A percentile compares a stretch with the other conserved stretches of the same genome.
Conservation (phyloP, 345 rosid genomes). For the Citrus cavaleriei region DNA sequence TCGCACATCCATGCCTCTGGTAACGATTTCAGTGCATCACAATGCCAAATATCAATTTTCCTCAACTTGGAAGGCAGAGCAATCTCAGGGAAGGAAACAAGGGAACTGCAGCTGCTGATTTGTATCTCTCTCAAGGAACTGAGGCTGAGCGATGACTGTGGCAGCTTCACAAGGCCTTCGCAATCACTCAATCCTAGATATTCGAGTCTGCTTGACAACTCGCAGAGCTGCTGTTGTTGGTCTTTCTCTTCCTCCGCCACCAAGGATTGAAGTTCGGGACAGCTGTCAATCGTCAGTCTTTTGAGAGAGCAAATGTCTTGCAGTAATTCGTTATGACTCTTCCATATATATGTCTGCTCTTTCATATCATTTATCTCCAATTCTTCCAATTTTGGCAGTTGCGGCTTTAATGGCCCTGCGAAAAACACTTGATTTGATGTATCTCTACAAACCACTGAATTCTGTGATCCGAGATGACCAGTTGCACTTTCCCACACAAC, state of each 20-base stretch:
- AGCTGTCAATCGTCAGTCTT: fast-evolving
- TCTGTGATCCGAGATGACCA: not conserved
- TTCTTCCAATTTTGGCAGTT: not conserved
- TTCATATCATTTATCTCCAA: not conserved
- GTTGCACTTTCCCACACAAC: not conserved
- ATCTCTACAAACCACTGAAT: not conserved
- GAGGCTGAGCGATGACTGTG: no score
- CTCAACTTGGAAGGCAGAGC: not conserved
- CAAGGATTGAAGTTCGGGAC: not conserved
- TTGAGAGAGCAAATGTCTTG: not conserved
- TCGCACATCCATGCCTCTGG: no score
- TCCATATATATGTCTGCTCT: not conserved
- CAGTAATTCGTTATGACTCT: not conserved
- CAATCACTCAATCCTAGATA: fast-evolving
- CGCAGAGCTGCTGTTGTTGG: no score
- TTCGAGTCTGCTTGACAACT: no score
- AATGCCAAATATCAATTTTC: fast-evolving
- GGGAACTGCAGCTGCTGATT: not conserved
- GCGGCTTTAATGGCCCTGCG: not conserved
- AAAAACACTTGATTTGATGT: not conserved
- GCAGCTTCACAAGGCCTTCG: no score
- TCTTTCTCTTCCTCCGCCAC: no score
- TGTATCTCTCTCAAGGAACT: not conserved
- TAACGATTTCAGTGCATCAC: no score
- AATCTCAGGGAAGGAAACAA: not conserved